Percentiles rank a stretch among this genome's conserved stretches.
Conservation (phyloP, 108 stramenopile species). For the Fistulifera pelliculosa region DNA sequence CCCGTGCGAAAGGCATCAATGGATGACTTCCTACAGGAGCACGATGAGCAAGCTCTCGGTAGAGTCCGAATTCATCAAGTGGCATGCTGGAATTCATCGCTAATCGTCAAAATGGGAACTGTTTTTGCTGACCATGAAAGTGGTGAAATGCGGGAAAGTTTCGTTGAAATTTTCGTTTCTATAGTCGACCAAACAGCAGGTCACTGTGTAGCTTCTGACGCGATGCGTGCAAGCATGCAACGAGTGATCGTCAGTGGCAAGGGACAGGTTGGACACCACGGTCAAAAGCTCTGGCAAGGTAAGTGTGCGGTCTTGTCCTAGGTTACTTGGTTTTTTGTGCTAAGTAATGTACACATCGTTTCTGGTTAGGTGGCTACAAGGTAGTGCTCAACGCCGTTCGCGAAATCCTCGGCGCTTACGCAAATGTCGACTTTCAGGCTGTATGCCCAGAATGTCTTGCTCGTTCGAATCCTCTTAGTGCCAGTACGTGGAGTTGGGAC, state of each 20-base stretch:
- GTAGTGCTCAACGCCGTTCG: conserved; percentile 53
- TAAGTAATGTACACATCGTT: no score
- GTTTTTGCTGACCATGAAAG: conserved; percentile 32
- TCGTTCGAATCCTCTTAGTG: conserved; percentile 32
- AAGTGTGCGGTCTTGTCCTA: no score
- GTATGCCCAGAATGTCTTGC: conserved; percentile 71
- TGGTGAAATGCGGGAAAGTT: conserved; percentile 41
- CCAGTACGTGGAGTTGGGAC: conserved; percentile 46
- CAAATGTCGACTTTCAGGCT: conserved; percentile 55
- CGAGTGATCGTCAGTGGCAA: conserved; percentile 64
- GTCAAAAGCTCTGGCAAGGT: conserved; percentile 61
- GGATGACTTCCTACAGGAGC: conserved; percentile 26
- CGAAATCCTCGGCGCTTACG: conserved; percentile 30
- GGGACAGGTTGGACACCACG: conserved; percentile 57
- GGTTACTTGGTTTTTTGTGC: no score
- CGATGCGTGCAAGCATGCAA: conserved; percentile 60
- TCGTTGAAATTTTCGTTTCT: conserved; percentile 58
- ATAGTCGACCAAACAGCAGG: conserved; percentile 51
- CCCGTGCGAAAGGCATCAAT: conserved; percentile 18
- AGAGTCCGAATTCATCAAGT: conserved; percentile 53
- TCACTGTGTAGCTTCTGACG: conserved; percentile 57
- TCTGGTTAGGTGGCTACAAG: conserved; percentile 23
- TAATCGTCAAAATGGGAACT: conserved; percentile 54
- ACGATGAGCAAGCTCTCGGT: conserved; percentile 31
- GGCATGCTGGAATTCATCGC: conserved; percentile 52